Conservation (phyloP, 2,329 filamentous ascomycete genomes). For the Diaporthe humulicola region DNA sequence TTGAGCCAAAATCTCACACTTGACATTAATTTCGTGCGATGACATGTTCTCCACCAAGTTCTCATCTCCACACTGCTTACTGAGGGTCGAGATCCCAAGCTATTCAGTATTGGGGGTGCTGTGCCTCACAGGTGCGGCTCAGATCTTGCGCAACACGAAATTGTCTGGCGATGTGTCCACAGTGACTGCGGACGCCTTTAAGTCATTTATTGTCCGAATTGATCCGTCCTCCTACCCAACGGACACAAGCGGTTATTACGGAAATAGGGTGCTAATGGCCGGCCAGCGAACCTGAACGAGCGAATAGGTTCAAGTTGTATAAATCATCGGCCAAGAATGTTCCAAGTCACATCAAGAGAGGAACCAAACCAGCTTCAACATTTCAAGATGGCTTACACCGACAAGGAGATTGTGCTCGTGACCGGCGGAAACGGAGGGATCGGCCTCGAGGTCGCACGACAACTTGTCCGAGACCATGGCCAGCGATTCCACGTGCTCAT, state of each 20-base stretch:
- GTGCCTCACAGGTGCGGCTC: background rate
- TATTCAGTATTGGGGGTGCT: background rate
- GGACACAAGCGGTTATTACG: background rate
- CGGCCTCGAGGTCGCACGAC: constrained; percentile 11
- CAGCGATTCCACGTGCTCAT: constrained; percentile 13
- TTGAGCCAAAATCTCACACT: no score
- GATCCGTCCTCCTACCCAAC: background rate
- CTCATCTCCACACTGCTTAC: background rate
- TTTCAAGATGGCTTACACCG: background rate
- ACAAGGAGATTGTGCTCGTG: constrained; percentile 18
- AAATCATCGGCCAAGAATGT: background rate
- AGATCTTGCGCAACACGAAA: background rate
- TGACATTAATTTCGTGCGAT: no score
- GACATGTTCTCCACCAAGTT: no score
- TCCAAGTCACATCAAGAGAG: background rate
- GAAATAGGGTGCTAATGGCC: background rate
- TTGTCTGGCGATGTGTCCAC: no score
- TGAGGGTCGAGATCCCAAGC: background rate
- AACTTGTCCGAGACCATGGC: constrained; percentile 5
- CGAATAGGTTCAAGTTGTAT: background rate
- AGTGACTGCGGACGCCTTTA: background rate
- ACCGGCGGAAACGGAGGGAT: constrained; percentile 15
- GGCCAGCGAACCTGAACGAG: background rate
- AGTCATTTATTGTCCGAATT: background rate
- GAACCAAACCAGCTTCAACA: background rate